Percentiles rank a stretch among this genome's conserved stretches.
phyloP scores from a whole-genome alignment of 257 asterid genomes.

The Solanum habrochaites region DNA sequence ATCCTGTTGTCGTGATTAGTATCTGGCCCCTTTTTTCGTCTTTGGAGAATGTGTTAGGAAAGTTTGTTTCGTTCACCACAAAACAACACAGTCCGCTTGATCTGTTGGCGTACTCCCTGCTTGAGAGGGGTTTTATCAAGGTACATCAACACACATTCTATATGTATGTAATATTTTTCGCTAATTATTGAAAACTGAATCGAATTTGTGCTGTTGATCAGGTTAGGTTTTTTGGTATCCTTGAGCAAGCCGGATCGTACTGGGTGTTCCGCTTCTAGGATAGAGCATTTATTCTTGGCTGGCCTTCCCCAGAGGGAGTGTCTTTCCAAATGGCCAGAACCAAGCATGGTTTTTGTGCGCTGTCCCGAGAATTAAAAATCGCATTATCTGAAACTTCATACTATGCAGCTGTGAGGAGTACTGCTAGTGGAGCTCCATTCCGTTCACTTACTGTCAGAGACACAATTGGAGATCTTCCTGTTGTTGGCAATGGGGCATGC shows the following conservation, averaged over 20 bases:
- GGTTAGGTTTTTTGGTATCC: slow-evolving; percentile 92
- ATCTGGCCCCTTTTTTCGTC: slow-evolving; percentile 84
- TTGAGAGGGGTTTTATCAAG: slow-evolving; percentile 98
- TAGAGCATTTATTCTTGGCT: slow-evolving; percentile 97
- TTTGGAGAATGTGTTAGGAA: slow-evolving; percentile 94
- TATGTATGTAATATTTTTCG: not conserved
- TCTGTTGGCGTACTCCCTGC: slow-evolving; percentile 94
- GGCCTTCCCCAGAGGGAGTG: slow-evolving; percentile 84
- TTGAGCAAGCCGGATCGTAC: slow-evolving; percentile 95
- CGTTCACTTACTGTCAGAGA: slow-evolving; percentile 88
- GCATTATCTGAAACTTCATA: slow-evolving; percentile 41
- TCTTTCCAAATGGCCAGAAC: slow-evolving; percentile 97
- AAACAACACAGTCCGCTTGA: slow-evolving; percentile 90
- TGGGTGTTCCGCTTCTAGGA: slow-evolving; percentile 93
- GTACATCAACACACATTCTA: slow-evolving; percentile 12
- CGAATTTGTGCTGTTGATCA: slow-evolving; percentile 10
- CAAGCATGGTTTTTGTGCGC: slow-evolving; percentile 92
- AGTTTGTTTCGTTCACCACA: slow-evolving; percentile 86
- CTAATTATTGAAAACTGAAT: not conserved
- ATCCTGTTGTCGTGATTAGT: slow-evolving; percentile 89
- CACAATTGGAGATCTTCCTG: too few relatives aligned
- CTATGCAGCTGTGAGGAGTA: slow-evolving; percentile 77
- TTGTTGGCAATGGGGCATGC: too few relatives aligned
- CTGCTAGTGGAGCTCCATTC: slow-evolving; percentile 70
- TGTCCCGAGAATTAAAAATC: slow-evolving; percentile 70